A percentile compares a stretch with the other conserved stretches of the same genome.
Conservation (phyloP, 495 filamentous ascomycete genomes). For the Podospora appendiculata region DNA sequence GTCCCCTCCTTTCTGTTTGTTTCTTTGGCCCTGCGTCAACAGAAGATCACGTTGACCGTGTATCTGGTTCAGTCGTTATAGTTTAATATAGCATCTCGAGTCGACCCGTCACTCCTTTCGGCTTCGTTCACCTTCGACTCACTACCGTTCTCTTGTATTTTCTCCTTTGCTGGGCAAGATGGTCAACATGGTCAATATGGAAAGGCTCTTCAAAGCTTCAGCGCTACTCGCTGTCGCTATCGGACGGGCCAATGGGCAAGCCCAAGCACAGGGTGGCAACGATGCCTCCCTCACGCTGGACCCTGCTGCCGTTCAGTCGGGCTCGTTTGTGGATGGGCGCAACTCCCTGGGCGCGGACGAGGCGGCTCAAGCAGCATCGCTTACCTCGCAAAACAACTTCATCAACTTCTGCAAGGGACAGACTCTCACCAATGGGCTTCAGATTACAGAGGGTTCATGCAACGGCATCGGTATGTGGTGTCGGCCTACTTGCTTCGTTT, state of each 20-base stretch:
- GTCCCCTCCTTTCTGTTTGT: background rate
- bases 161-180: conserved; percentile 7
- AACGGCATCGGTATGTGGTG: conserved; percentile 42
- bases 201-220: conserved; percentile 6
- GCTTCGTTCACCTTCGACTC: background rate
- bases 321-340: conserved; percentile 17
- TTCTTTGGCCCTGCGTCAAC: conserved; percentile 11
- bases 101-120: background rate
- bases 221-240: conserved; percentile 10
- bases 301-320: conserved; percentile 14
- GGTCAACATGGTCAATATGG: background rate
- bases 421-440: conserved; percentile 45
- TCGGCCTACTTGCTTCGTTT: background rate
- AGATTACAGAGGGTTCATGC: conserved; percentile 44
- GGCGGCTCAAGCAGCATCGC: conserved; percentile 17
- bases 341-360: conserved; percentile 13
- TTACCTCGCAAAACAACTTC: conserved; percentile 40
- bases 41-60: conserved; percentile 20
- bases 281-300: conserved; percentile 2
- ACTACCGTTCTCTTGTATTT: background rate
- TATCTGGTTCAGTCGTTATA: conserved; percentile 8
- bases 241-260: conserved; percentile 8
- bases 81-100: background rate
- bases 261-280: background rate
- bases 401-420: conserved; percentile 47